A percentile compares a stretch with the other conserved stretches of the same genome.
phyloP scores from a whole-genome alignment of 2,329 filamentous ascomycete genomes.

The Apiospora hydei region DNA sequence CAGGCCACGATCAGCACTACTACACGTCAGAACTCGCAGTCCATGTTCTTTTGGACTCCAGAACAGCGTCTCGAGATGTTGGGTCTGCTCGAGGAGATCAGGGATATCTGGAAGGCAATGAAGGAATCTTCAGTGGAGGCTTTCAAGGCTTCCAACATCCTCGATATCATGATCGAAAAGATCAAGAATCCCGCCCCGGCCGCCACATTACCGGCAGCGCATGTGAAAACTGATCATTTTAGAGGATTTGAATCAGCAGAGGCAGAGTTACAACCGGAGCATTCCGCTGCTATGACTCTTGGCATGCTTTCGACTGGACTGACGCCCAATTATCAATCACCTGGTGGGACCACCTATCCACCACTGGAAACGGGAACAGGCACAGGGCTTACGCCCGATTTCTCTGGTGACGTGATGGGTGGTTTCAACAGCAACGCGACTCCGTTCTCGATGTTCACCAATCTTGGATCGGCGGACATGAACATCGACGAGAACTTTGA shows the following conservation, averaged over 20 bases:
- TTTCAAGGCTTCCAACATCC: constrained; percentile 80
- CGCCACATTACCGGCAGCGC: constrained; percentile 29
- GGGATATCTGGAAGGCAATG: constrained; percentile 80
- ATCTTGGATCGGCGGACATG: constrained; percentile 48
- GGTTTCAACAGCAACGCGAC: constrained; percentile 48
- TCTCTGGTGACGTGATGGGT: constrained; percentile 44
- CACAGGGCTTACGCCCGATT: constrained; percentile 47
- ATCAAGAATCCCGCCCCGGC: constrained; percentile 60
- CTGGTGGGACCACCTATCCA: constrained; percentile 47
- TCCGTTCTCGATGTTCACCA: constrained; percentile 62
- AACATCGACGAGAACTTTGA: constrained; percentile 62
- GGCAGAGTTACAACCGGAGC: constrained; percentile 44
- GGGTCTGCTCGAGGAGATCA: constrained; percentile 72
- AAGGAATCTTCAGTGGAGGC: constrained; percentile 85
- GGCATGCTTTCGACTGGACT: constrained; percentile 51
- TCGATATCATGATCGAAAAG: constrained; percentile 87
- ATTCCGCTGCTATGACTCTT: constrained; percentile 51
- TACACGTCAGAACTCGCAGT: constrained; percentile 50
- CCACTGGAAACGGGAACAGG: constrained; percentile 53
- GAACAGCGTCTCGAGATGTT: constrained; percentile 79
- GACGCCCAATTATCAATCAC: constrained; percentile 46
- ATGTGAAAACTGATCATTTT: constrained; percentile 31
- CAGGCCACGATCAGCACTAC: constrained; percentile 51
- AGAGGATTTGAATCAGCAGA: constrained; percentile 14
- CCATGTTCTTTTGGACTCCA: constrained; percentile 62